These are phyloP conservation scores for Candida mattraensis DNA, from an alignment of 805 yeast species.

Conservation along the genomic window DNA sequence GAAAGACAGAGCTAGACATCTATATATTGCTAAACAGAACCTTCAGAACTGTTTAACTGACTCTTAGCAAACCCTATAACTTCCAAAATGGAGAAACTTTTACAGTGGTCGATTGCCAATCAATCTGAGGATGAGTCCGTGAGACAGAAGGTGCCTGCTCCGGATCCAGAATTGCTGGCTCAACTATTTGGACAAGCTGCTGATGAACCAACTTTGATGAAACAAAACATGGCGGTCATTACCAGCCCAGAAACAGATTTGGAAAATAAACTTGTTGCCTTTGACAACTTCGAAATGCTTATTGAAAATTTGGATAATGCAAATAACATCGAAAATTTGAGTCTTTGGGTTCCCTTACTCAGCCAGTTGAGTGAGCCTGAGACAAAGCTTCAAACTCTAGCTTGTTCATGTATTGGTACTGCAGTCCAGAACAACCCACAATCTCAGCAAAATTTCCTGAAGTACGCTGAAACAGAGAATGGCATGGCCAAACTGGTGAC, in stretches of 20 bases:
- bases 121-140: constrained; percentile 73
- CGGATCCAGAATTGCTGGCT: constrained; percentile 77
- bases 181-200: constrained; percentile 74
- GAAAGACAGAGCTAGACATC: background rate
- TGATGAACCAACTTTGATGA: constrained; percentile 90
- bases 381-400: constrained; percentile 49
- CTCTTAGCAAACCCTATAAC: constrained; percentile 1
- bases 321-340: constrained; percentile 80
- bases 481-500: constrained; percentile 48
- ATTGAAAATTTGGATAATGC: constrained; percentile 95
- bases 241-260: constrained; percentile 54
- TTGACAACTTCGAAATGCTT: constrained; percentile 90
- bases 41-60: background rate
- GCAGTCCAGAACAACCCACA: constrained; percentile 90
- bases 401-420: constrained; percentile 78
- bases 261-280: constrained; percentile 69
- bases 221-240: constrained; percentile 64
- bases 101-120: constrained; percentile 89
- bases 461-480: constrained; percentile 39
- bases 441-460: constrained; percentile 66
- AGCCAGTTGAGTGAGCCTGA: constrained; percentile 46
- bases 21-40: background rate
- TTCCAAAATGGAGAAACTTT: constrained; percentile 93
- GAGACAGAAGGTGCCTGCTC: constrained; percentile 57
- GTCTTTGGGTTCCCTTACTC: constrained; percentile 77